A percentile compares a stretch with the other conserved stretches of the same genome.
phyloP scores from a whole-genome alignment of 345 rosid genomes.

The Capsella bursapastoris region DNA sequence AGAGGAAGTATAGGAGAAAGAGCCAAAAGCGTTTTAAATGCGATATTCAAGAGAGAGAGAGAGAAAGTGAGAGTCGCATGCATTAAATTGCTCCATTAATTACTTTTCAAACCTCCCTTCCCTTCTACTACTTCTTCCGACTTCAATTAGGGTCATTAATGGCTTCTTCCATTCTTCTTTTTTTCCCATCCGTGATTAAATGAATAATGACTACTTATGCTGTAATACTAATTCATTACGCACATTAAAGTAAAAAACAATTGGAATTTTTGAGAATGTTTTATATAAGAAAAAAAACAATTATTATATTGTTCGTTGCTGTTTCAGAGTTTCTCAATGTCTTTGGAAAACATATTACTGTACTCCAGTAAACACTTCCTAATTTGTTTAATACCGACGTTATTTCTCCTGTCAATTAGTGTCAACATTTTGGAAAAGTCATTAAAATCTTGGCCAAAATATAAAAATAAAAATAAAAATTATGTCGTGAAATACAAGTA shows the following conservation, averaged over 20 bases:
- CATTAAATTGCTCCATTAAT: slow-evolving; percentile 34
- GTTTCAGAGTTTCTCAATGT: slow-evolving; percentile 16
- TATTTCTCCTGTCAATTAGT: not conserved
- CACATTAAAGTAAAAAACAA: not conserved
- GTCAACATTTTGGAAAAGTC: not conserved
- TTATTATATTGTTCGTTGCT: too few species aligned
- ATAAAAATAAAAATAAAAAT: not conserved
- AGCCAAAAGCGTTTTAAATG: slow-evolving; percentile 39
- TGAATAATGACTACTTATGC: slow-evolving; percentile 1
- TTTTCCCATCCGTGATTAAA: slow-evolving; percentile 15
- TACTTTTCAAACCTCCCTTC: slow-evolving; percentile 37
- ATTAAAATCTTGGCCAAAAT: not conserved
- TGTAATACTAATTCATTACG: slow-evolving; percentile 2
- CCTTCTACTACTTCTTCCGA: not conserved
- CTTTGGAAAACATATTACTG: slow-evolving; percentile 23
- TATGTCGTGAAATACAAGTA: slow-evolving; percentile 2
- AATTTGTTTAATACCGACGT: slow-evolving; percentile 32
- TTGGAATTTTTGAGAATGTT: not conserved
- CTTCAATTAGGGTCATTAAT: slow-evolving; percentile 28
- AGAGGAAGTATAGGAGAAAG: slow-evolving; percentile 38
- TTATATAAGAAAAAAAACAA: too few species aligned
- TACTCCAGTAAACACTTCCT: slow-evolving; percentile 27
- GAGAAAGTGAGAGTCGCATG: not conserved
- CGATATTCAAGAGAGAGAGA: not conserved
- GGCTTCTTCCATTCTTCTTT: not conserved